Base-by-base conservation (phyloP, 2,329 filamentous ascomycete genomes). In the Parascedosporium putredinis region DNA sequence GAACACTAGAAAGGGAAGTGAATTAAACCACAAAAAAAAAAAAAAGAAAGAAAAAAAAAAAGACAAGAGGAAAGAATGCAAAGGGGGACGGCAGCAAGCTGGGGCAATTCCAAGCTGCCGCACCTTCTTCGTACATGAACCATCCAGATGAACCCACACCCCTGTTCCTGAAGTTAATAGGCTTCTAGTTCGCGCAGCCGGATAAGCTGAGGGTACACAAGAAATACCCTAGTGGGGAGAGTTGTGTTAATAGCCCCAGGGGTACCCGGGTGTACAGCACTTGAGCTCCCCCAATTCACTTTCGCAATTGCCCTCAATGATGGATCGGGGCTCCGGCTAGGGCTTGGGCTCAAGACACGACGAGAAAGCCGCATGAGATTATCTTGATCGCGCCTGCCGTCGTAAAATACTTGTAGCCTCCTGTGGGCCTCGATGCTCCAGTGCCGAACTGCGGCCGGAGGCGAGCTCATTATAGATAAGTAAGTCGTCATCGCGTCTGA, bases 401-500 rank as follows among this genome's bases (percentile, higher is more conserved):
- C 33, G 46, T 31, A 23, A 47, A 36, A 33, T 18, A 36, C 16
- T 31, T 31, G 10, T 46, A 25, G 44, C 10, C 31, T 29, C 44
- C 44, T 18, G 25, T 16, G 22, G 44, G 24, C 22, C 14, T 9
- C 12, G 20, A 29, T 7, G 20, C 9, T 22, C 12, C 46, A 24
- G 29, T n/a, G 22, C 31, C 46, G 22, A 5, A 9, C 31, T 40
- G 33, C 46, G 46, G 46, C 46, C 40, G 33, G 46, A 48, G 22
- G 31, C 24, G 29, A 38, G 46, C 46, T 48, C 46, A 40, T 48
- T 38, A 23, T 24, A 23, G 46, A 48, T 34, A 40, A 7, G 40
- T 48, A 48, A 48, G 46, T 48, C 46, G 46, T 48, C 33, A 48
- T 48, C 46, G 33, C 25, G 24, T 29, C 23, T 20, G 10, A 42